Conservation (phyloP, 129 eudicot genomes). For the sunflower (Helianthus annuus) region DNA sequence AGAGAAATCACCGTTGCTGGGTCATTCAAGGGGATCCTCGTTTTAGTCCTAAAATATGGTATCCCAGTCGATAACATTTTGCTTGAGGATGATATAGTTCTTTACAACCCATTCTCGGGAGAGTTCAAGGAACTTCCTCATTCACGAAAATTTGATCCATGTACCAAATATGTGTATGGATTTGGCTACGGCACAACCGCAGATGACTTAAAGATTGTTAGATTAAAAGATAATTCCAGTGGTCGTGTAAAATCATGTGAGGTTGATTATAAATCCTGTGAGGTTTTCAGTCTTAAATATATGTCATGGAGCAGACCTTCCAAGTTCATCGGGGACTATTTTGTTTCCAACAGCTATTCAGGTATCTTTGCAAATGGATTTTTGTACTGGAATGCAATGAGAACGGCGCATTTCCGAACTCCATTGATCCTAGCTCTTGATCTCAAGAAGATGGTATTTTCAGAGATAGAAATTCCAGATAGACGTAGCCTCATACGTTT, state of each 20-base stretch:
- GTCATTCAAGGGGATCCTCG: neutral
- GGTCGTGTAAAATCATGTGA: too few species aligned
- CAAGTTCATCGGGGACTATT: neutral
- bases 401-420: too few species aligned
- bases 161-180: neutral
- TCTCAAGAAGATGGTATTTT: conserved; percentile 4
- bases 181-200: neutral
- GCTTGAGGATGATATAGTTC: neutral
- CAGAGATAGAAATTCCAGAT: neutral
- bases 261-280: neutral
- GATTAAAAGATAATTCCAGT: neutral
- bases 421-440: neutral
- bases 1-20: neutral
- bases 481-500: too few species aligned
- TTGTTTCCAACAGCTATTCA: neutral
- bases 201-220: conserved; percentile 1
- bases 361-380: conserved; percentile 11
- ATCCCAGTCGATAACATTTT: neutral
- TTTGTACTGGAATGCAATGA: neutral
- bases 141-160: neutral
- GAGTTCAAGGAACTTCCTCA: neutral
- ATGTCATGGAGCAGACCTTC: neutral
- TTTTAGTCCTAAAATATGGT: neutral
- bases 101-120: neutral
- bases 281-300: neutral